Evolutionary conservation across 2,329 filamentous ascomycete genomes (phyloP).

Genomic region (Arthrinium puccinioides): DNA sequence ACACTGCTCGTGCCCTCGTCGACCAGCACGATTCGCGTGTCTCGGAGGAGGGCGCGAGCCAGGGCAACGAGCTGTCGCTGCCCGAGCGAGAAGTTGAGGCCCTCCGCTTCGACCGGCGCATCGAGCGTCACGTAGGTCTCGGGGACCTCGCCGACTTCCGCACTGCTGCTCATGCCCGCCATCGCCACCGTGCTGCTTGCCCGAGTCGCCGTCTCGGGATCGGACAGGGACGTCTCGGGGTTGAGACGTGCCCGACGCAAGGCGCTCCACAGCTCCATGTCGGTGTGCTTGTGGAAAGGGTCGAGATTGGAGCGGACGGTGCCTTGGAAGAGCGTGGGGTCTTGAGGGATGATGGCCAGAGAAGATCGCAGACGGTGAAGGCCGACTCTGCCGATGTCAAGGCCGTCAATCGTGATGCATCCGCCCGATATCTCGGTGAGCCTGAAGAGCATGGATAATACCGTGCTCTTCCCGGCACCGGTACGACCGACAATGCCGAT

Average conservation of each 20-base stretch:
- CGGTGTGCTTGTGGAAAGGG: slow-evolving; percentile 63
- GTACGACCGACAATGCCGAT: slow-evolving; percentile 73
- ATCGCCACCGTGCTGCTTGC: too few relatives aligned
- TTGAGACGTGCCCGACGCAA: slow-evolving; percentile 49
- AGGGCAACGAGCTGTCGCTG: slow-evolving; percentile 44
- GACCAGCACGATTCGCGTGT: slow-evolving; percentile 64
- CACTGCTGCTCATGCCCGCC: too few relatives aligned
- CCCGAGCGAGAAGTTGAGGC: slow-evolving; percentile 67
- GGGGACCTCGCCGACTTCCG: background rate
- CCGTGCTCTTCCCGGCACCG: slow-evolving; percentile 68
- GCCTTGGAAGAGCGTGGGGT: slow-evolving; percentile 64
- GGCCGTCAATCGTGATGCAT: slow-evolving; percentile 61
- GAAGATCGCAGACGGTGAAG: slow-evolving; percentile 64
- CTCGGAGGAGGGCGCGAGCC: slow-evolving; percentile 60
- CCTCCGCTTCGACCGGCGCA: slow-evolving; percentile 55
- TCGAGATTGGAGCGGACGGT: slow-evolving; percentile 68
- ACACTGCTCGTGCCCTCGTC: slow-evolving; percentile 68
- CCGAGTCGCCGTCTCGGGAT: too few relatives aligned
- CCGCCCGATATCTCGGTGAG: slow-evolving; percentile 64
- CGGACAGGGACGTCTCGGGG: too few relatives aligned
- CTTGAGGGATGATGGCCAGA: slow-evolving; percentile 73
- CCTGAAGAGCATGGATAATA: slow-evolving; percentile 65
- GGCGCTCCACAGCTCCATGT: slow-evolving; percentile 64
- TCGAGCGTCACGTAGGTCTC: slow-evolving; percentile 27
- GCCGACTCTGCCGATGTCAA: slow-evolving; percentile 63